A percentile compares a stretch with the other conserved stretches of the same genome.
Evolutionary conservation across 306 rosid species (phyloP).

Genomic region (Pyrus bretschneideri): DNA sequence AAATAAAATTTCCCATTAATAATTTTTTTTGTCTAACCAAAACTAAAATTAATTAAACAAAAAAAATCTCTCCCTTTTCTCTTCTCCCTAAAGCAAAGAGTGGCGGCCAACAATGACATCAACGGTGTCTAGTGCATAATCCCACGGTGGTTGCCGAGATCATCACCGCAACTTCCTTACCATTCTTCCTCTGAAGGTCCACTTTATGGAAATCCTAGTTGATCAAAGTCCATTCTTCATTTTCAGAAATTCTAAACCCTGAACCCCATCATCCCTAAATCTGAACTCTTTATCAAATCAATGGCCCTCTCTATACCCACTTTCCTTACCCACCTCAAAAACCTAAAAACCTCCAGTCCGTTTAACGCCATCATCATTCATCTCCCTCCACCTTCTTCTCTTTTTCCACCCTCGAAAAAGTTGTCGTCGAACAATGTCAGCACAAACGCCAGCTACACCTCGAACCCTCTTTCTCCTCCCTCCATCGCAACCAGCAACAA

Average conservation of each 20-base stretch:
- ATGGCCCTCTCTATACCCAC: constrained; percentile 72
- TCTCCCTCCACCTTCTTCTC: constrained; percentile 58
- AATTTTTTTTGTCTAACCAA: no score
- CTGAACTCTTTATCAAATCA: neutral
- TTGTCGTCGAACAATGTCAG: constrained; percentile 87
- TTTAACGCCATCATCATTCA: constrained; percentile 16
- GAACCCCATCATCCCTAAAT: neutral
- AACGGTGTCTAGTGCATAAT: no score
- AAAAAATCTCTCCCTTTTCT: no score
- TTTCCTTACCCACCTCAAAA: constrained; percentile 43
- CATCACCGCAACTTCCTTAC: no score
- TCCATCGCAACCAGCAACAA: constrained; percentile 49
- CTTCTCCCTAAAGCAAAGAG: no score
- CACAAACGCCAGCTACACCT: constrained; percentile 90
- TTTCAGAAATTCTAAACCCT: neutral
- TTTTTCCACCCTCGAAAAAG: constrained; percentile 80
- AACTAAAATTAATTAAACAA: no score
- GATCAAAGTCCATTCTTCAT: neutral
- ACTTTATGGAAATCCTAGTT: neutral
- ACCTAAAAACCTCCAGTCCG: constrained; percentile 26
- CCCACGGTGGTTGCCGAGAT: no score
- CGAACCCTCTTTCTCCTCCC: constrained; percentile 81
- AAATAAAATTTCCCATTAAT: no score
- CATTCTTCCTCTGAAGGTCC: neutral
- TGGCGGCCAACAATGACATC: no score